Base-by-base conservation (phyloP, 768 basidiomycete species). In the Phaffia australis region DNA sequence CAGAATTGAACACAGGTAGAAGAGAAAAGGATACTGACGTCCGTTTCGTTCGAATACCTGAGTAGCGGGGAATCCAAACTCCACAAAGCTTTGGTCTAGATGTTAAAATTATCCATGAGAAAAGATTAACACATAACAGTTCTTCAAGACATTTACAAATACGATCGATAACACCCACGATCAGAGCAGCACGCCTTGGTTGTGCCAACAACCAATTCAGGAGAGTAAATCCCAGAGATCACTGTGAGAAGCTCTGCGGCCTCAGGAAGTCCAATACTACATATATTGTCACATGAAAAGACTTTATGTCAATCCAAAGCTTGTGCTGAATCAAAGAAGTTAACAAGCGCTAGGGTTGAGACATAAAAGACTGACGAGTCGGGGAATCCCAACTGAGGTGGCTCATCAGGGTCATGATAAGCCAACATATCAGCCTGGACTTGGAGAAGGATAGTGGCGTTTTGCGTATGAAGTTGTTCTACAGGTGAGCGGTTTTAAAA, bases 381-480 rank as follows among this genome's bases (percentile, higher is more conserved):
- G 11, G 92, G 89, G 46, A 92, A 81, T 21, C 87, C 90, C 11
- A 95, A 81, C 74, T 95, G 92, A 1, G 82, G 75, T 16, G 88
- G 88, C 77, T 95, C 92, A 30, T 81, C 82, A 0, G 84, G 83
- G 23, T 79, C 84, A 69, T 84, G 88, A 74, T 91, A 94, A 0
- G 84, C 92, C 51, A 88, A 81, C 92, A 94, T 94, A 72, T 95
- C 92, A 0, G 88, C 88, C 75, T 94, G 92, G 58, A 93, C 80
- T 83, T 93, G 88, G 46, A 94, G 73, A 0, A 86, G 83, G 56
- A 94, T 77, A 70, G 89, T 85, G 29, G 83, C 84, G 65, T 82
- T 79, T 23, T 75, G 75, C 32, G 75, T 77, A 64, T 83, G 80
- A 72, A 92, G 73, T 72, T 85, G 79, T 25, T 78, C 87, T 89